Evolutionary conservation across 331 rosid species (phyloP).

Genomic region (Cydonia oblonga): DNA sequence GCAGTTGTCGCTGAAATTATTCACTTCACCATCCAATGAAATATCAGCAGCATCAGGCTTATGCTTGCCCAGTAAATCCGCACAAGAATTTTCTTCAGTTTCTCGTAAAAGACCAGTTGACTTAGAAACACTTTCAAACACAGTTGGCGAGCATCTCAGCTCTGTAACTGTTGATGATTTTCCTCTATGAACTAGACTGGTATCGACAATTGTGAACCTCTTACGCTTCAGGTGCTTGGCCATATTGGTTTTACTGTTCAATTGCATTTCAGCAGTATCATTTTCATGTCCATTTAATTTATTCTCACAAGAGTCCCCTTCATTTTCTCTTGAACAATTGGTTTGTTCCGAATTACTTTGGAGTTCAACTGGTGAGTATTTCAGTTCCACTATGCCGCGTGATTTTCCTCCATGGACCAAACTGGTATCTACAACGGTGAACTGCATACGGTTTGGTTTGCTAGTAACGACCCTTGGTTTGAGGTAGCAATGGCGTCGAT

Average conservation of each 20-base stretch:
- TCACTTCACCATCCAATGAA: slow-evolving; percentile 20
- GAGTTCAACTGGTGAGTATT: slow-evolving; percentile 31
- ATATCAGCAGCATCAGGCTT: slow-evolving; percentile 16
- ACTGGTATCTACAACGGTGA: slow-evolving; percentile 41
- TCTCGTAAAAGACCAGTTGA: slow-evolving; percentile 20
- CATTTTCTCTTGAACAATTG: slow-evolving; percentile 10
- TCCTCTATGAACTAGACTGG: slow-evolving; percentile 29
- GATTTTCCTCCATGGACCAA: slow-evolving; percentile 34
- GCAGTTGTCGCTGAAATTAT: slow-evolving; percentile 12
- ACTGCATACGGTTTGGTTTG: slow-evolving; percentile 28
- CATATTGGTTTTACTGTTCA: slow-evolving; percentile 16
- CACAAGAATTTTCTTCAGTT: slow-evolving; percentile 10
- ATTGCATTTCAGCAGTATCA: slow-evolving; percentile 16
- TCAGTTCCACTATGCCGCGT: slow-evolving; percentile 33
- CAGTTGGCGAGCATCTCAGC: slow-evolving; percentile 19
- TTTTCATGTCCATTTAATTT: slow-evolving; percentile 11
- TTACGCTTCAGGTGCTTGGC: slow-evolving; percentile 12
- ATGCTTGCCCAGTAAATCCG: slow-evolving; percentile 6
- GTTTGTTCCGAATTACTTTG: slow-evolving; percentile 12
- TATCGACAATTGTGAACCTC: slow-evolving; percentile 37
- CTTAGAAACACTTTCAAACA: slow-evolving; percentile 9
- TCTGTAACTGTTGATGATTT: slow-evolving; percentile 24
- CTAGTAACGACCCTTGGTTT: slow-evolving; percentile 41
- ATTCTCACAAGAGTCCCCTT: slow-evolving; percentile 14
- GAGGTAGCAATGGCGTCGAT: slow-evolving; percentile 49